phyloP scores from a whole-genome alignment of 208 protist species.

The Acanthamoeba sp. region DNA sequence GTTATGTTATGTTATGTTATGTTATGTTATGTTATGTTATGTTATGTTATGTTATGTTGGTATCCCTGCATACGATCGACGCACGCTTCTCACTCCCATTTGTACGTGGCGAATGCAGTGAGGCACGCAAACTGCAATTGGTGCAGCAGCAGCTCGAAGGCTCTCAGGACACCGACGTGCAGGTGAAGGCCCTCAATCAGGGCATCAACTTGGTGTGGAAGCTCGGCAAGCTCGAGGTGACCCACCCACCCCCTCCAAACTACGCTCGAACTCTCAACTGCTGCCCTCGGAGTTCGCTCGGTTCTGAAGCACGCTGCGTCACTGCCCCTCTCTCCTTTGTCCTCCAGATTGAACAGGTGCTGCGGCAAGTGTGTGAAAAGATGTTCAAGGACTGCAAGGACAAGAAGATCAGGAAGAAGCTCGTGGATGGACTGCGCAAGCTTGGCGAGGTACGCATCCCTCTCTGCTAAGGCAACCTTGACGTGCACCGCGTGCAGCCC shows the following conservation, averaged over 20 bases:
- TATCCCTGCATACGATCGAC: no score
- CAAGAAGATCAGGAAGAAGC: constrained; percentile 19
- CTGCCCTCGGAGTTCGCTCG: no score
- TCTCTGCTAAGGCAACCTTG: no score
- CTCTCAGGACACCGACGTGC: constrained; percentile 3
- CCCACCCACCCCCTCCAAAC: not conserved
- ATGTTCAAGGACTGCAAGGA: constrained; percentile 49
- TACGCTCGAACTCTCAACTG: not conserved
- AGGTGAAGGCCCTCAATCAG: constrained; percentile 40
- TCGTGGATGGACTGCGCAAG: constrained; percentile 39
- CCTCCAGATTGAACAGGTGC: not conserved
- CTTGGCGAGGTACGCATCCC: not conserved
- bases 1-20: no score
- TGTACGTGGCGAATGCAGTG: not conserved
- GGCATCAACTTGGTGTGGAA: constrained; percentile 38
- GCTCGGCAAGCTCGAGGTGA: constrained; percentile 24
- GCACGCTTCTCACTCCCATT: not conserved
- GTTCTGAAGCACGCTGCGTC: no score
- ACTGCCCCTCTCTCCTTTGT: not conserved
- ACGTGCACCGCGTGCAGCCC: no score
- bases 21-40: not conserved
- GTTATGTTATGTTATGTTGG: no score
- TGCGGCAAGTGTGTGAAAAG: constrained; percentile 30
- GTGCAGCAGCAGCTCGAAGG: constrained; percentile 35
- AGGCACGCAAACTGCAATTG: constrained; percentile 15